Evolutionary conservation across 2,329 filamentous ascomycete species (phyloP).

Genomic region (Talaromyces albobiverticillius): DNA sequence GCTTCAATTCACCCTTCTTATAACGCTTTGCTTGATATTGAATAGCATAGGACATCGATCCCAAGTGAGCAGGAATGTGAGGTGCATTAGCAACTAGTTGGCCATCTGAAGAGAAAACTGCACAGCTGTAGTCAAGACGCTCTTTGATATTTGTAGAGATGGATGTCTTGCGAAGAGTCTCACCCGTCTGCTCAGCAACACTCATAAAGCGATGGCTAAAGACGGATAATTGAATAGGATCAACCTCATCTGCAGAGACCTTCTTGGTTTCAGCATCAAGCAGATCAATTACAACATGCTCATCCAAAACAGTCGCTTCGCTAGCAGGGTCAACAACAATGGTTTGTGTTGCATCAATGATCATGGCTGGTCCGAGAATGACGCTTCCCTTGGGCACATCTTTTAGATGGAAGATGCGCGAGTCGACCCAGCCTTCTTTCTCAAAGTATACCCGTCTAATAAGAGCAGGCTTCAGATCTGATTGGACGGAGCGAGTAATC

Average conservation of each 20-base stretch:
- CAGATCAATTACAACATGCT: conserved; percentile 80
- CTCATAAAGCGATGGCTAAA: conserved; percentile 59
- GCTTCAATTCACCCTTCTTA: conserved; percentile 70
- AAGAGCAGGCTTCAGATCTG: conserved; percentile 19
- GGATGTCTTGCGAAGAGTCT: conserved; percentile 54
- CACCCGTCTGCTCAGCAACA: conserved; percentile 59
- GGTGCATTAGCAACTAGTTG: conserved; percentile 68
- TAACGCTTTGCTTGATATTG: conserved; percentile 73
- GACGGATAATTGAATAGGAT: conserved; percentile 54
- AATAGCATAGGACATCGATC: conserved; percentile 83
- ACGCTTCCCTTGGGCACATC: conserved; percentile 19
- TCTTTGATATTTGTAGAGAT: conserved; percentile 74
- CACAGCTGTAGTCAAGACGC: conserved; percentile 80
- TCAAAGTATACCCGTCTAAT: conserved; percentile 27
- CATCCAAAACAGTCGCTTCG: conserved; percentile 73
- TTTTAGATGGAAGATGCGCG: conserved; percentile 27
- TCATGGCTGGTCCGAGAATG: conserved; percentile 38
- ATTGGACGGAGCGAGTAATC: conserved; percentile 7
- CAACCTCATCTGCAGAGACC: conserved; percentile 29
- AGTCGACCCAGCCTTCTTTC: conserved; percentile 24
- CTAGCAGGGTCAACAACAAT: conserved; percentile 82
- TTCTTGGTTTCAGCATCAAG: conserved; percentile 57
- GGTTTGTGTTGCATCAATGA: conserved; percentile 73
- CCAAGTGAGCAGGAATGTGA: conserved; percentile 76
- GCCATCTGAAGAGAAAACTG: conserved; percentile 72